phyloP scores from a whole-genome alignment of 1,139 yeast genomes.

The Saccharomyces pastorianus region DNA sequence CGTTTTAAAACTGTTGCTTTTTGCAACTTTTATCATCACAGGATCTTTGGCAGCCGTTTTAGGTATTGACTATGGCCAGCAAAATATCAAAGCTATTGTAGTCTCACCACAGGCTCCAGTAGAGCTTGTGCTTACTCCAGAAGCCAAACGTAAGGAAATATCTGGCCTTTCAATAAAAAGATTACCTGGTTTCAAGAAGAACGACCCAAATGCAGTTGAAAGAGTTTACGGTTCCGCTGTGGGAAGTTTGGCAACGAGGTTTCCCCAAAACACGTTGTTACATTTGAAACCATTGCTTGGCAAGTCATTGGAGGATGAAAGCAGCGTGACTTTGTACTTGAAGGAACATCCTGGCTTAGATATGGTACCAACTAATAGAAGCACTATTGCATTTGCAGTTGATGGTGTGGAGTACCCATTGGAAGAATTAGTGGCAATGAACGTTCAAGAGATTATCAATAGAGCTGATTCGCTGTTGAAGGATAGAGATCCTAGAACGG shows the following conservation, averaged over 20 bases:
- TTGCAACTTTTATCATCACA: slow-evolving; percentile 4
- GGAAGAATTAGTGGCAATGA: slow-evolving; percentile 86
- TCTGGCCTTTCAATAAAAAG: slow-evolving; percentile 66
- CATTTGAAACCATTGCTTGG: slow-evolving; percentile 71
- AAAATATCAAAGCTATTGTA: slow-evolving; percentile 76
- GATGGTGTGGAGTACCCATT: slow-evolving; percentile 45
- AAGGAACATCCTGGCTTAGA: slow-evolving; percentile 55
- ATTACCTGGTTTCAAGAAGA: slow-evolving; percentile 23
- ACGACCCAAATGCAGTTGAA: slow-evolving; percentile 43
- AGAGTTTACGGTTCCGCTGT: slow-evolving; percentile 77
- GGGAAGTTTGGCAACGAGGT: slow-evolving; percentile 59
- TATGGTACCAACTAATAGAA: slow-evolving; percentile 42
- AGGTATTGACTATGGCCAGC: slow-evolving; percentile 87
- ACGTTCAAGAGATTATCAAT: slow-evolving; percentile 52
- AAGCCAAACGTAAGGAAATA: slow-evolving; percentile 83
- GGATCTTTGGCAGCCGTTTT: slow-evolving; percentile 50
- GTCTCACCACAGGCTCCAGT: slow-evolving; percentile 88
- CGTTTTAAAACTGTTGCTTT: background rate
- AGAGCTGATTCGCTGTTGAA: slow-evolving; percentile 52
- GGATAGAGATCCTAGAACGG: slow-evolving; percentile 38
- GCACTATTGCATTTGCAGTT: slow-evolving; percentile 50
- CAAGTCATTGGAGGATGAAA: slow-evolving; percentile 40
- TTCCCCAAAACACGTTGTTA: slow-evolving; percentile 62
- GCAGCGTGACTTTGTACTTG: slow-evolving; percentile 39
- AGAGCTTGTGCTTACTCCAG: slow-evolving; percentile 81